phyloP scores from a whole-genome alignment of 768 basidiomycete species.

The Lactarius vividus region DNA sequence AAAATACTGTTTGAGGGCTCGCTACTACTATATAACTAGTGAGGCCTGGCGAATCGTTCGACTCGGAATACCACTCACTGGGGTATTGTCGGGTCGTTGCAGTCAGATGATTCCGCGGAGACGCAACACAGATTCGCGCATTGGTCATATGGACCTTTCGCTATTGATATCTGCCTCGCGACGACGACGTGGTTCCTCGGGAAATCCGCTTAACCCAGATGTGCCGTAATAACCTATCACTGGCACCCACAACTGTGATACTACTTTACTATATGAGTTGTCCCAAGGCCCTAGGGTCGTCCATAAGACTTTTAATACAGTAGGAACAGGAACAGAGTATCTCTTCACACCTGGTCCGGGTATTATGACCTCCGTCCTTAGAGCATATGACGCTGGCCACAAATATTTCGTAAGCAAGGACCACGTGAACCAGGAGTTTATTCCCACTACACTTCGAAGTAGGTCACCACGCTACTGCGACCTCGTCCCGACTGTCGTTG shows the following conservation, averaged over 20 bases:
- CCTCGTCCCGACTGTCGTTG: too few species aligned
- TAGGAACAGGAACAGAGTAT: not conserved
- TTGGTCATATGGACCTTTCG: not conserved
- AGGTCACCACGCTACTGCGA: too few species aligned
- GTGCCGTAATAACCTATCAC: not conserved
- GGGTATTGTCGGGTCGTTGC: not conserved
- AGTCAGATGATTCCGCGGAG: not conserved
- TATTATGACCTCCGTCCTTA: too few species aligned
- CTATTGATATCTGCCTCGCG: not conserved
- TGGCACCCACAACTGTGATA: too few species aligned
- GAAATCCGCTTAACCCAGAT: not conserved
- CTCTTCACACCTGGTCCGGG: too few species aligned
- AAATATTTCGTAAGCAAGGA: too few species aligned
- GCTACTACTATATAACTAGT: too few species aligned
- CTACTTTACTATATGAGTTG: too few species aligned
- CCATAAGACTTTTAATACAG: not conserved
- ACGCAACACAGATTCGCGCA: not conserved
- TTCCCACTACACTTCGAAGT: too few species aligned
- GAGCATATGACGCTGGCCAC: too few species aligned
- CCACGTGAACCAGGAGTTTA: too few species aligned
- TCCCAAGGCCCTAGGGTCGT: too few species aligned
- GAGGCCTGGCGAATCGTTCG: not conserved
- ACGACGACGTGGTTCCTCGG: not conserved
- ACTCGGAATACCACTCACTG: not conserved
- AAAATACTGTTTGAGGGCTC: not conserved